Evolutionary conservation across 139 green algal species (phyloP), one percentile per base, ranked within the genome.

Genomic region (Picocystis salinarum): DNA sequence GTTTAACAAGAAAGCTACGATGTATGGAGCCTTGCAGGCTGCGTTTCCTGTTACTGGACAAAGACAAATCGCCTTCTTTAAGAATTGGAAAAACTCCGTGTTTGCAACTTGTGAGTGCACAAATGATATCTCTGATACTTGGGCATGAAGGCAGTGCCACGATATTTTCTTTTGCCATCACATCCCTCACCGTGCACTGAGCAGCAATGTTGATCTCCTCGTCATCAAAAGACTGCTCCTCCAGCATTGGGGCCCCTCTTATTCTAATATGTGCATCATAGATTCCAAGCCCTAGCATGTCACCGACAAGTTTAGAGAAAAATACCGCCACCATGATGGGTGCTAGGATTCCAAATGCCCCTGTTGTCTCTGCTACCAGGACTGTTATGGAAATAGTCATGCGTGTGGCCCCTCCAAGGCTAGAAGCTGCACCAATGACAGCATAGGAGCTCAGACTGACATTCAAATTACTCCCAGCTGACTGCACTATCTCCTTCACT

Each of bases 291-390:
- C 49, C 45, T 22, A 73, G 56, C 9, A 41, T 23, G 39, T 82
- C 70, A 11, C 73, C 73, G 9, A 76, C 55, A 26, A 66, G 47
- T 52, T 89, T 89, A n/a, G 70, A 61, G 5, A 71, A 34, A 40
- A 74, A 71, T 18, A 77, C 66, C 5, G 66, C 40, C 6, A 73
- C 23, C 47, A 82, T 77, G 46, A 83, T 57, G 1, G 73, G 74
- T 28, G 45, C 42, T 70, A 53, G 13, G 31, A 37, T 37, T 13
- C 15, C 31, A 37, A 37, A 37, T 4, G 66, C 66, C 3, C 73
- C 77, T 2, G 73, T 80, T 4, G 73, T 82, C 56, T 89, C 77
- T 70, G 85, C 80, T 41, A 85, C 71, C 47, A 84, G 47, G 18
- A 89, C 69, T 2, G 55, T 70, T 28, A 73, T 73, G 7, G 67